Evolutionary conservation across 2,329 filamentous ascomycete species (phyloP).

Genomic region (Cercospora nicotianae): DNA sequence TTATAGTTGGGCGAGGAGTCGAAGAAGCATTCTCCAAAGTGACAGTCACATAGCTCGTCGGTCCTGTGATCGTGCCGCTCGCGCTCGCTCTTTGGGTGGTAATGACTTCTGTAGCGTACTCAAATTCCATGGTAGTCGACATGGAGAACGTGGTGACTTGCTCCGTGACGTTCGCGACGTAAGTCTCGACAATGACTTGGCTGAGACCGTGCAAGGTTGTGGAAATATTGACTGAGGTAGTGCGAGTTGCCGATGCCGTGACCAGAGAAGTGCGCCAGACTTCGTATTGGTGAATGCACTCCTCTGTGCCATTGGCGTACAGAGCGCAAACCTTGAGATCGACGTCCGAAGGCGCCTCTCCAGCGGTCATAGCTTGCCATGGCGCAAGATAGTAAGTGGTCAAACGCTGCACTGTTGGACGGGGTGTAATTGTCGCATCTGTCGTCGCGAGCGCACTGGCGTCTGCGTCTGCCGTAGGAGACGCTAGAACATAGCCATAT

Average conservation of each 20-base stretch:
- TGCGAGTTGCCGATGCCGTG: conserved; percentile 41
- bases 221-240: conserved; percentile 42
- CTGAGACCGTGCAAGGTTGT: conserved; percentile 41
- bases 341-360: conserved; percentile 42
- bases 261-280: conserved; percentile 45
- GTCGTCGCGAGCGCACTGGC: conserved; percentile 14
- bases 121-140: conserved; percentile 41
- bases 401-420: conserved; percentile 41
- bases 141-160: conserved; percentile 43
- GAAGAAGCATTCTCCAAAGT: conserved; percentile 31
- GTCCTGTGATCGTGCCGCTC: conserved; percentile 24
- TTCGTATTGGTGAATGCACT: conserved; percentile 46
- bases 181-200: conserved; percentile 44
- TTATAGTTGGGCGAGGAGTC: conserved; percentile 8
- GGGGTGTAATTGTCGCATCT: conserved; percentile 37
- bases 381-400: conserved; percentile 49
- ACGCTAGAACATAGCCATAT: conserved; percentile 45
- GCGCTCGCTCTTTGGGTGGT: conserved; percentile 28
- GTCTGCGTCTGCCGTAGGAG: conserved; percentile 35
- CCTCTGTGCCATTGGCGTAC: conserved; percentile 39
- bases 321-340: conserved; percentile 45
- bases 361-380: conserved; percentile 46
- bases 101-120: conserved; percentile 42
- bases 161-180: conserved; percentile 42
- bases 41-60: conserved; percentile 36